Percentiles rank a stretch among this genome's conserved stretches.
phyloP scores from a whole-genome alignment of 768 basidiomycete genomes.

The Tubosaeta sp. region DNA sequence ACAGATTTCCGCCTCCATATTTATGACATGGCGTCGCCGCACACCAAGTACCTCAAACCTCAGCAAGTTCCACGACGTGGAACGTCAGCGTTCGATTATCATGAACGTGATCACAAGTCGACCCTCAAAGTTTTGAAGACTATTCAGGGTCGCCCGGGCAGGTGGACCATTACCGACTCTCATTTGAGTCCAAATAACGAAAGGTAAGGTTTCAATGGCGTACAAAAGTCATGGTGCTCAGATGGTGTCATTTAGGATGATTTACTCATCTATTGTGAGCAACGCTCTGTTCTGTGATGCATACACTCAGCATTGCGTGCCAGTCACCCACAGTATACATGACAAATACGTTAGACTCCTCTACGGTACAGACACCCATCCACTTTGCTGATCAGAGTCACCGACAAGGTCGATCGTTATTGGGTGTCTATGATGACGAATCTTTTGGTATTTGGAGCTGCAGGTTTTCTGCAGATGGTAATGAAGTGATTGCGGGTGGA shows the following conservation, averaged over 20 bases:
- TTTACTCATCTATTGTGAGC: conserved; percentile 83
- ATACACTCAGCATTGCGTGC: conserved; percentile 3
- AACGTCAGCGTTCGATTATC: conserved; percentile 20
- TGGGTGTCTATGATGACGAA: conserved; percentile 37
- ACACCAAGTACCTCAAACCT: conserved; percentile 18
- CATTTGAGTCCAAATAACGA: conserved; percentile 88
- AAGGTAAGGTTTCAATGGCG: conserved; percentile 45
- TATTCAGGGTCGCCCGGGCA: conserved; percentile 69
- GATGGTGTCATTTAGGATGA: conserved; percentile 52
- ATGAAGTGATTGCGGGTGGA: conserved; percentile 92
- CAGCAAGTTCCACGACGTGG: conserved; percentile 13
- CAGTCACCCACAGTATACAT: conserved; percentile 72
- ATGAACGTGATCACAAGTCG: conserved; percentile 42
- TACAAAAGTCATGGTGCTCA: conserved; percentile 38
- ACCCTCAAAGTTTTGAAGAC: conserved; percentile 53
- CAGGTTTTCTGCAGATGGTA: conserved; percentile 93
- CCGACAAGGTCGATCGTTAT: conserved; percentile 30
- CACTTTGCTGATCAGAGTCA: conserved; percentile 48
- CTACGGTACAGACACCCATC: conserved; percentile 59
- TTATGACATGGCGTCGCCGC: conserved; percentile 68
- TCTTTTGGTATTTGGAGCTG: conserved; percentile 87
- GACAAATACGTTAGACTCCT: conserved; percentile 65
- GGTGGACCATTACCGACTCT: conserved; percentile 95
- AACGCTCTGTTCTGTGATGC: neutral
- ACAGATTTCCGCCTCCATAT: conserved; percentile 86